Conservation (phyloP, 2,329 filamentous ascomycete genomes). For the Calycina herbarum region DNA sequence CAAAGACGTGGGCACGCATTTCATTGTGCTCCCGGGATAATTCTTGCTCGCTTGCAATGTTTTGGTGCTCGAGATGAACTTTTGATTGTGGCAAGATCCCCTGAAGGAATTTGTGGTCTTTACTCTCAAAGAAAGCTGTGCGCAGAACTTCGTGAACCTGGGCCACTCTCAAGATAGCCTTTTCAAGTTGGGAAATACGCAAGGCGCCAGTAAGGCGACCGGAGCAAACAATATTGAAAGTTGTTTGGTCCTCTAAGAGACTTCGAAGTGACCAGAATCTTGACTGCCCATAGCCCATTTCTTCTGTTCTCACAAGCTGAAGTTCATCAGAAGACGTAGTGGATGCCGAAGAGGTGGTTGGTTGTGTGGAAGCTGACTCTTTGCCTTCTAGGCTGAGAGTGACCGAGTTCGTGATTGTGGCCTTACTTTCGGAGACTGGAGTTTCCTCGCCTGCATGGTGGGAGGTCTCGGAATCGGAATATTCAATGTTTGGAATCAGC, state of each 20-base stretch:
- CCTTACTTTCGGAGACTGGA: neutral
- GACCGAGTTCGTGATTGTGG: neutral
- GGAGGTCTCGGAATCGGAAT: neutral
- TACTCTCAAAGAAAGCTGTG: conserved; percentile 8
- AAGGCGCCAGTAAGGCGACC: conserved; percentile 1
- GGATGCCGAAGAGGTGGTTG: conserved; percentile 1
- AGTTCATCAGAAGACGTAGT: neutral
- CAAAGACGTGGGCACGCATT: neutral
- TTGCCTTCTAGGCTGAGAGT: neutral
- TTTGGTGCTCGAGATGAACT: conserved; percentile 7
- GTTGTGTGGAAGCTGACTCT: neutral
- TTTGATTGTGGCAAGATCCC: neutral
- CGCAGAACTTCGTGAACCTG: conserved; percentile 13
- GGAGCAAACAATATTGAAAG: conserved; percentile 10
- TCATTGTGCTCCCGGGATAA: neutral
- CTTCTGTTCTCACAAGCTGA: conserved; percentile 8
- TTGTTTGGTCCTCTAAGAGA: conserved; percentile 9
- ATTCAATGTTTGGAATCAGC: neutral
- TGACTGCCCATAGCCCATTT: conserved; percentile 10
- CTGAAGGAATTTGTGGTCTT: neutral
- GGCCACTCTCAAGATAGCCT: conserved; percentile 6
- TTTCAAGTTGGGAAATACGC: conserved; percentile 4
- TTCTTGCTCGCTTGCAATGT: neutral
- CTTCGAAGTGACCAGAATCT: conserved; percentile 11
- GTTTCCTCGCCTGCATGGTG: neutral